Percentiles rank a stretch among this genome's conserved stretches.
Conservation (phyloP, 73 alveolate genomes). For the Blepharisma japonicum region DNA sequence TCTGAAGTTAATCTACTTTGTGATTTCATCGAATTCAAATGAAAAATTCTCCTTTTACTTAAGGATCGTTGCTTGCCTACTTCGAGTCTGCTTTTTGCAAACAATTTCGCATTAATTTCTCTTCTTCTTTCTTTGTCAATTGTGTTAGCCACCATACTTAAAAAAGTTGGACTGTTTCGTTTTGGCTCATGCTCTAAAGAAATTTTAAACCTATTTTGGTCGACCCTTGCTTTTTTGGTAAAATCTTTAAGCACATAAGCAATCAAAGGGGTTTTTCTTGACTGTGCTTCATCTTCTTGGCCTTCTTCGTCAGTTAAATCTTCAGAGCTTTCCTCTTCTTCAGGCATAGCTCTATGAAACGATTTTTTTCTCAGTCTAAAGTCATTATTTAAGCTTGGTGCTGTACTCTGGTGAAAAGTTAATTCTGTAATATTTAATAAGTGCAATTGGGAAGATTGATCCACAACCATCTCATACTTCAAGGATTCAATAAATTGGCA, state of each 20-base stretch:
- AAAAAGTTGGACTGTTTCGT: not conserved
- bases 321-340: not conserved
- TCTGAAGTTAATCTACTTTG: not conserved
- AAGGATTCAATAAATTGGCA: not conserved
- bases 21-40: not conserved
- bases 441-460: not conserved
- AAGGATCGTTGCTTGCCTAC: not conserved
- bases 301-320: not conserved
- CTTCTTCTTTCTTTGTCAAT: slow-evolving; percentile 7
- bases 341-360: not conserved
- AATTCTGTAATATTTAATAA: not conserved
- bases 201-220: not conserved
- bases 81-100: not conserved
- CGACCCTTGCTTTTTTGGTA: not conserved
- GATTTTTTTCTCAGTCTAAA: not conserved
- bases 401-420: not conserved
- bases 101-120: not conserved
- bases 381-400: not conserved
- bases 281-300: not conserved
- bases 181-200: not conserved
- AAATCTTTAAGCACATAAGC: not conserved
- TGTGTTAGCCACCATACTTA: slow-evolving; percentile 13
- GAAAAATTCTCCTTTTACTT: not conserved
- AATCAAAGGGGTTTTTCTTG: not conserved
- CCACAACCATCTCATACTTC: not conserved